These are phyloP conservation scores for Coniosporium apollinis DNA, from an alignment of 495 filamentous ascomycete species.

Conservation along the genomic window DNA sequence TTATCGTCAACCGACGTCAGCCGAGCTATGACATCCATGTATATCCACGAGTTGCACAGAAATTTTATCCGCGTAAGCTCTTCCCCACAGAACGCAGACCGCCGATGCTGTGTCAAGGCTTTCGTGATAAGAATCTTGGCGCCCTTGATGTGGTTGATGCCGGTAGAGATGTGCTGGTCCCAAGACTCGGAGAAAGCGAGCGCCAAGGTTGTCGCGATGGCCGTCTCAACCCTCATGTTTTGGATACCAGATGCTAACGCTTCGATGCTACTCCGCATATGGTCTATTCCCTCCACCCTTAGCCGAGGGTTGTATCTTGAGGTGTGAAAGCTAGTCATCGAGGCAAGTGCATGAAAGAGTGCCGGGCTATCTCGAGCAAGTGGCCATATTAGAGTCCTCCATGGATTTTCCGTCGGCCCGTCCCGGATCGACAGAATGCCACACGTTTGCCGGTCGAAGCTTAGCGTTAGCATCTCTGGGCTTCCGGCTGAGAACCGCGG, in stretches of 20 bases:
- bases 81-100: constrained; percentile 15
- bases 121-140: constrained; percentile 48
- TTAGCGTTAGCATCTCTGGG: constrained; percentile 47
- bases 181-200: constrained; percentile 66
- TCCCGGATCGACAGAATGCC: constrained; percentile 63
- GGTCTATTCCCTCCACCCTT: constrained; percentile 50
- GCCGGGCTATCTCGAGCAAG: constrained; percentile 48
- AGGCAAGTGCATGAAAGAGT: constrained; percentile 57
- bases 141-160: constrained; percentile 55
- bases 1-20: constrained; percentile 50
- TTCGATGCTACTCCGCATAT: constrained; percentile 51
- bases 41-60: constrained; percentile 63
- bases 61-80: constrained; percentile 46
- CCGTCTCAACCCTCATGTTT: constrained; percentile 46
- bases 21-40: constrained; percentile 68
- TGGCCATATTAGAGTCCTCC: constrained; percentile 60
- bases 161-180: constrained; percentile 60
- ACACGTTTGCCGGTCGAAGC: constrained; percentile 57
- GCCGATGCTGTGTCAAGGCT: constrained; percentile 31
- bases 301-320: constrained; percentile 39
- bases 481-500: constrained; percentile 33
- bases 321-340: constrained; percentile 64
- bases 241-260: constrained; percentile 40
- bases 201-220: constrained; percentile 56
- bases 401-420: constrained; percentile 59